Conservation (phyloP, 2,329 filamentous ascomycete species). For the Penicillium sp. region DNA sequence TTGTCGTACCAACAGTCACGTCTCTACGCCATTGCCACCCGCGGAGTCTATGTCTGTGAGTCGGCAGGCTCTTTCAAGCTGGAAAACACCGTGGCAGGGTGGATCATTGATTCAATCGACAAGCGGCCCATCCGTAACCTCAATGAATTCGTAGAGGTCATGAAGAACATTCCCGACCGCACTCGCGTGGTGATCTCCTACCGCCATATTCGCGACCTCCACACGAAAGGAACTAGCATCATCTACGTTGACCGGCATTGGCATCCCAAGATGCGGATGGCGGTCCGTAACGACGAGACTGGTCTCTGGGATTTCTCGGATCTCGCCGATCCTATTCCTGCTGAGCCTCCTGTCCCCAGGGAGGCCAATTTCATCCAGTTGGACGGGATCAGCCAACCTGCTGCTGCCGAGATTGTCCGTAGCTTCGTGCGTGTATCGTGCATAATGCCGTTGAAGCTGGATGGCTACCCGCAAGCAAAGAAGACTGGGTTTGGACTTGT, state of each 20-base stretch:
- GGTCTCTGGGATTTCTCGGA: conserved; percentile 95
- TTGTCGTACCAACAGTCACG: conserved; percentile 97
- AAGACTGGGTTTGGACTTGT: conserved; percentile 96
- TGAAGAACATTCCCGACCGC: conserved; percentile 77
- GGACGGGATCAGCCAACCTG: conserved; percentile 80
- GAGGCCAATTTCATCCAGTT: conserved; percentile 91
- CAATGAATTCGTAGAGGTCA: conserved; percentile 83
- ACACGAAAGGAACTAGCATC: conserved; percentile 90
- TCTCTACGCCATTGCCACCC: conserved; percentile 85
- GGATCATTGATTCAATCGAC: conserved; percentile 89
- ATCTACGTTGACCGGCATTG: conserved; percentile 93
- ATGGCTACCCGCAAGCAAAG: conserved; percentile 92
- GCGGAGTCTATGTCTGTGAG: conserved; percentile 93
- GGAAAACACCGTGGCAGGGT: conserved; percentile 84
- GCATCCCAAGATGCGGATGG: conserved; percentile 91
- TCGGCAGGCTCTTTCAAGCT: conserved; percentile 93
- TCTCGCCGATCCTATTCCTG: conserved; percentile 75
- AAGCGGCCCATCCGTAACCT: conserved; percentile 88
- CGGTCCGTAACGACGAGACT: conserved; percentile 81
- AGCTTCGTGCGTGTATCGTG: conserved; percentile 94
- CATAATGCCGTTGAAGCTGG: conserved; percentile 90
- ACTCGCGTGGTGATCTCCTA: conserved; percentile 90
- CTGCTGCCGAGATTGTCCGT: conserved; percentile 87
- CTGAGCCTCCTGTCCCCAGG: conserved; percentile 66
- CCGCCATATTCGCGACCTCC: conserved; percentile 90